Base-by-base conservation (phyloP, 2,329 filamentous ascomycete species). In the Paradendryphiella salina region DNA sequence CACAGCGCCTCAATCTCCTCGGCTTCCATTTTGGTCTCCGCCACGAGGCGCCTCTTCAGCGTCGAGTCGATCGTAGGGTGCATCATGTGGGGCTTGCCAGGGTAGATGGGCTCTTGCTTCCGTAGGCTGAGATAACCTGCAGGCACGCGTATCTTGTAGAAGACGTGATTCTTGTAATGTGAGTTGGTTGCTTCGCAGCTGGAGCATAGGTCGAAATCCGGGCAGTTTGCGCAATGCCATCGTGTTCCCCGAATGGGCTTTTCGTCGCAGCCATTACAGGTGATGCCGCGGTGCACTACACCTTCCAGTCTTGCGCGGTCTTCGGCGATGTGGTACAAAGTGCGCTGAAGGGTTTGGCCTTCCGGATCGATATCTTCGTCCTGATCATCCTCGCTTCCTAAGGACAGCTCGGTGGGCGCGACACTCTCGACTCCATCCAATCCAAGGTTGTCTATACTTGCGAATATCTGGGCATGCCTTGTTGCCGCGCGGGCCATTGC, bases 181-280 rank as follows among this genome's bases (percentile, higher is more conserved):
- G 86, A 75, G 17, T 84, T 83, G 4, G 89, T 84, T 13, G 82
- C 79, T 75, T 99, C 93, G 75, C 94, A 99, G 6, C 86, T 86
- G 69, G 96, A 91, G 77, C 94, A 99, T 2, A 99, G 83, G 70
- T 99, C 94, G 69, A 91, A 97, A 73, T 99, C 93, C 59, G 89
- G 85, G 70, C 94, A 99, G 75, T 99, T 97, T 63, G 91, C 87
- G 74, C 94, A 99, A 52, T 92, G 88, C 76, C 96, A 99, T 50
- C 94, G 85, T 54, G 96, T 88, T 13, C 94, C 94, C 44, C 90
- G 87, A 54, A 99, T 97, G 10, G 94, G 93, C 41, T 89, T 85
- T 64, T 88, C 85, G 47, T 89, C 89, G 64, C 94, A 99, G 41
- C 85, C 85, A 71, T 97, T 96, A 71, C 94, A 99, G 31, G 87